Percentiles rank a stretch among this genome's conserved stretches.
Evolutionary conservation across 768 basidiomycete species (phyloP).

Genomic region (Lentinula raphanica): DNA sequence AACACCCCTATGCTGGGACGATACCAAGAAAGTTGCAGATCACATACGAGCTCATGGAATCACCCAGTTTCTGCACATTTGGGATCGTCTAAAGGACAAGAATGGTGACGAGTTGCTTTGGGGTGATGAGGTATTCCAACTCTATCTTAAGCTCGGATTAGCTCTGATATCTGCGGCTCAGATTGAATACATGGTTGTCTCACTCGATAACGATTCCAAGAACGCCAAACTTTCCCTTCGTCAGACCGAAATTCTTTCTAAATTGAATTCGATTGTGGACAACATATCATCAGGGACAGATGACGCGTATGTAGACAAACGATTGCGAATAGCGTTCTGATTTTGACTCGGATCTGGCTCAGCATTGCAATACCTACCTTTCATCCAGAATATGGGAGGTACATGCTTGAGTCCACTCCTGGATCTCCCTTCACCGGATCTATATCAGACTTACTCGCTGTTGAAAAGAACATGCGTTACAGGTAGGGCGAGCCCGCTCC

Average conservation of each 20-base stretch:
- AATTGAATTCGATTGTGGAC: slow-evolving; percentile 63
- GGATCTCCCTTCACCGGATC: slow-evolving; percentile 91
- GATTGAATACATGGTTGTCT: slow-evolving; percentile 96
- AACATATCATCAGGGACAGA: slow-evolving; percentile 59
- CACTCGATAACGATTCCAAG: slow-evolving; percentile 72
- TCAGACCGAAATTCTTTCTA: slow-evolving; percentile 88
- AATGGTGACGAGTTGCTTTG: slow-evolving; percentile 90
- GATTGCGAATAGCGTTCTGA: not conserved
- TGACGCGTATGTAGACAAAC: slow-evolving; percentile 42
- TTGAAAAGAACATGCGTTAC: slow-evolving; percentile 94
- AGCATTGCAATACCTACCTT: slow-evolving; percentile 82
- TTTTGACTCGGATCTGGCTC: not conserved
- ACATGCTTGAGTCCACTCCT: slow-evolving; percentile 98
- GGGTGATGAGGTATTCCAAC: slow-evolving; percentile 87
- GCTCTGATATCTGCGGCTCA: slow-evolving; percentile 28
- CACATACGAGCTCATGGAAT: slow-evolving; percentile 92
- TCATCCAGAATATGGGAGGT: slow-evolving; percentile 97
- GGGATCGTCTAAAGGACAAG: slow-evolving; percentile 88
- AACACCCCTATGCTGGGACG: slow-evolving; percentile 88
- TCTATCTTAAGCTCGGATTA: not conserved
- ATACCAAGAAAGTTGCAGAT: slow-evolving; percentile 80
- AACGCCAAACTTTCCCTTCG: slow-evolving; percentile 88
- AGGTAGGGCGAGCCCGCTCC: slow-evolving; percentile 42
- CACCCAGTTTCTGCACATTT: slow-evolving; percentile 89
- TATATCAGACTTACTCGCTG: slow-evolving; percentile 78